These are phyloP conservation scores for Neurospora sp. DNA, from an alignment of 495 filamentous ascomycete genomes.

Conservation along the genomic window DNA sequence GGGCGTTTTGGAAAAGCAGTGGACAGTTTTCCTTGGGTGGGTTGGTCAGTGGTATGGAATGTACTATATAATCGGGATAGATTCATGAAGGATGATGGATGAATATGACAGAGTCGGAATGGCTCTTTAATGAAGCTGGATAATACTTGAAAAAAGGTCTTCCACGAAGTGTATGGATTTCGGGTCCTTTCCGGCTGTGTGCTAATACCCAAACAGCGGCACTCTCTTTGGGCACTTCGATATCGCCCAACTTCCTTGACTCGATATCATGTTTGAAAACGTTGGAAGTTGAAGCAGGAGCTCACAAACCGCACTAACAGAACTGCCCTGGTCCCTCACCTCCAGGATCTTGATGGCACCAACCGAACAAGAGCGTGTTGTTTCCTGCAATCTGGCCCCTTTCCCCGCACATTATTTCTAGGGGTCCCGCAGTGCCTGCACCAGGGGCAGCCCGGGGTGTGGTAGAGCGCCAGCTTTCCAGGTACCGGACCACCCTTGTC, in stretches of 20 bases:
- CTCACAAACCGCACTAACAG: neutral
- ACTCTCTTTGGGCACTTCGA: neutral
- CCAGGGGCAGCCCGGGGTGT: neutral
- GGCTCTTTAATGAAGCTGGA: neutral
- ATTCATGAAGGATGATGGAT: neutral
- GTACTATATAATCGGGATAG: neutral
- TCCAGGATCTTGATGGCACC: neutral
- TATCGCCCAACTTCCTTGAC: neutral
- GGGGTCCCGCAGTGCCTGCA: neutral
- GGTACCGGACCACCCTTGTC: neutral
- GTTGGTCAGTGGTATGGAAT: neutral
- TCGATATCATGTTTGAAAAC: neutral
- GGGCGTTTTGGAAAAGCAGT: neutral
- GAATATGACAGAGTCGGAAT: neutral
- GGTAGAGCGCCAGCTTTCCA: neutral
- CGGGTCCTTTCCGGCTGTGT: neutral
- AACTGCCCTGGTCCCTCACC: neutral
- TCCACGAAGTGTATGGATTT: neutral
- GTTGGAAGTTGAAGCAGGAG: neutral
- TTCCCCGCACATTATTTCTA: neutral
- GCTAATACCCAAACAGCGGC: neutral
- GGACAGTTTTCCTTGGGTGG: neutral
- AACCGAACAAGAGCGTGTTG: neutral
- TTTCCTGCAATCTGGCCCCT: neutral
- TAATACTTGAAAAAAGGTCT: neutral